These are phyloP conservation scores for Fusarium solani-melongenae DNA, from an alignment of 2,329 filamentous ascomycete genomes.

Conservation along the genomic window DNA sequence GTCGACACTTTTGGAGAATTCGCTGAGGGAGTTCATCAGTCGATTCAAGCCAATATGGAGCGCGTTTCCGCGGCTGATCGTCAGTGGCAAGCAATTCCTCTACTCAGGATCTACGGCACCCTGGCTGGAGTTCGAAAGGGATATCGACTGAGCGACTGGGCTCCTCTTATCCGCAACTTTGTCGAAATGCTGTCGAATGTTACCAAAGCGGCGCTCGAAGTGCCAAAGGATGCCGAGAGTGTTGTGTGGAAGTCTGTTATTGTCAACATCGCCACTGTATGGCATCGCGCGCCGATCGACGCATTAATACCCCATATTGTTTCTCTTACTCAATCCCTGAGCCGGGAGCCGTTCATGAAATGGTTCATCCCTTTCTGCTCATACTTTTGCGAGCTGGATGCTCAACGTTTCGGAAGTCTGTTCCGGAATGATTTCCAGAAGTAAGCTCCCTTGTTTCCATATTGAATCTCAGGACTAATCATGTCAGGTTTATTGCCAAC, in stretches of 20 bases:
- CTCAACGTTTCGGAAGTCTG: conserved; percentile 80
- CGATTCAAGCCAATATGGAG: conserved; percentile 52
- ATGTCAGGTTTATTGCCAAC: conserved; percentile 75
- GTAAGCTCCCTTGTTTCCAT: conserved; percentile 55
- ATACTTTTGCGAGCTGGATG: conserved; percentile 79
- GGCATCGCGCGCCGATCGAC: conserved; percentile 83
- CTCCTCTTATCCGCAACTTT: conserved; percentile 67
- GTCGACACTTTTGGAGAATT: conserved; percentile 78
- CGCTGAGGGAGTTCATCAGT: conserved; percentile 69
- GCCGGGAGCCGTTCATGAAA: conserved; percentile 71
- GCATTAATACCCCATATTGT: conserved; percentile 77
- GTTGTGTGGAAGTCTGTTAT: conserved; percentile 69
- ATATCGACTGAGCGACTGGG: conserved; percentile 79
- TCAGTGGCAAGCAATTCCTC: conserved; percentile 57
- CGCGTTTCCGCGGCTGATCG: conserved; percentile 39
- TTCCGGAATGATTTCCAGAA: conserved; percentile 84
- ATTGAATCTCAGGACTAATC: conserved; percentile 25
- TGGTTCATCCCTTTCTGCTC: conserved; percentile 90
- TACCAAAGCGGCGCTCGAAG: conserved; percentile 51
- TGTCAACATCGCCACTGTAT: conserved; percentile 71
- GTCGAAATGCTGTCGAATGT: conserved; percentile 63
- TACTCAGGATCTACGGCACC: conserved; percentile 72
- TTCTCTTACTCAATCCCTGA: conserved; percentile 72
- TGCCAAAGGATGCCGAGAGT: conserved; percentile 50
- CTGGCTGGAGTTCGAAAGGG: conserved; percentile 86